These are phyloP conservation scores for Acorus gramineus DNA, from an alignment of 106 monocot genomes.

Conservation along the genomic window DNA sequence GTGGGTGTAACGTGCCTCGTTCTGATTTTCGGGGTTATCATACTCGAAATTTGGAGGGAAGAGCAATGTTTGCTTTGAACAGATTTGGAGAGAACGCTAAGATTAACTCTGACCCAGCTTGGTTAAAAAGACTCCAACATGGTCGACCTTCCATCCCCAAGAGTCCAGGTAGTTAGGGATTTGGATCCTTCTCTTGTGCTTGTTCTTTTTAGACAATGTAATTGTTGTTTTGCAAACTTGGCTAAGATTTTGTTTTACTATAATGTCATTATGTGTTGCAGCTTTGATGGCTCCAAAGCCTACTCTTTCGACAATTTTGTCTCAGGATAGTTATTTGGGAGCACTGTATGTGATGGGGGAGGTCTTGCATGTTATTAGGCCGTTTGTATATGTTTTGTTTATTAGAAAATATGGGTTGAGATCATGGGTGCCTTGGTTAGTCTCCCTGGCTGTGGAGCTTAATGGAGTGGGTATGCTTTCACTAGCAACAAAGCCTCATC, in stretches of 20 bases:
- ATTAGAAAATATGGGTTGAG: slow-evolving; percentile 66
- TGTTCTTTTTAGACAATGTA: no score
- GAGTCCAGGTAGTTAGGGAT: slow-evolving; percentile 26
- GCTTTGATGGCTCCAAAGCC: slow-evolving; percentile 26
- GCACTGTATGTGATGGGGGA: slow-evolving; percentile 60
- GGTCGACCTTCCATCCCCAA: background rate
- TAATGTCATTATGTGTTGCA: slow-evolving; percentile 17
- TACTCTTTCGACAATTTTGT: slow-evolving; percentile 46
- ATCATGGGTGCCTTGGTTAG: slow-evolving; percentile 86
- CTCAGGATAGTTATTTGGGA: slow-evolving; percentile 53
- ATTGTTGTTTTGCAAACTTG: background rate
- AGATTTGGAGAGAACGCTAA: slow-evolving; percentile 73
- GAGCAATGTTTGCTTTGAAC: slow-evolving; percentile 68
- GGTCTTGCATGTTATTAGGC: slow-evolving; percentile 61
- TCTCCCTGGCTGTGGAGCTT: slow-evolving; percentile 65
- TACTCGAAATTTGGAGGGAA: slow-evolving; percentile 43
- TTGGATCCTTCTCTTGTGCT: no score
- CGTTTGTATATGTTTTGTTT: slow-evolving; percentile 72
- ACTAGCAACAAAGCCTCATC: slow-evolving; percentile 26
- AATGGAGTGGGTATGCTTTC: slow-evolving; percentile 60
- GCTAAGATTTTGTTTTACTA: background rate
- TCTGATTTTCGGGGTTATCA: slow-evolving; percentile 20
- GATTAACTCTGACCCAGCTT: slow-evolving; percentile 29
- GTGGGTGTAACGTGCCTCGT: slow-evolving; percentile 10
- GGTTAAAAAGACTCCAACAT: slow-evolving; percentile 9